Evolutionary conservation across 768 basidiomycete species (phyloP).

Genomic region (Tulasnella calospora): DNA sequence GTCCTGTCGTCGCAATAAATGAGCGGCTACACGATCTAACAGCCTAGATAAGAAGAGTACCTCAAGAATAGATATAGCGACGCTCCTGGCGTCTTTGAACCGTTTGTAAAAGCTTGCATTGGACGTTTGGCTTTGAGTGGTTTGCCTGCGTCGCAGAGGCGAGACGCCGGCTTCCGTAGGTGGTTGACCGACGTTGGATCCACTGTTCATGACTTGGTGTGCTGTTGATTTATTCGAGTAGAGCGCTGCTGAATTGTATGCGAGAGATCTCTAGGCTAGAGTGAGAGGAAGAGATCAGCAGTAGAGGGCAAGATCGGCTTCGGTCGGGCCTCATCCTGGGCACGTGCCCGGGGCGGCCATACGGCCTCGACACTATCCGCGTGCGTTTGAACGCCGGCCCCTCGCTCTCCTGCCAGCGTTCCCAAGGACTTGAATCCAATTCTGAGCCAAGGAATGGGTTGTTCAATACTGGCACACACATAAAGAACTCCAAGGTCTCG

Average conservation of each 20-base stretch:
- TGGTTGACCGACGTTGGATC: background rate
- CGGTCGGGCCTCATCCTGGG: background rate
- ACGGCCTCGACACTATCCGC: too few relatives aligned
- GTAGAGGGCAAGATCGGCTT: background rate
- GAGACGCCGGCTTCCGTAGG: background rate
- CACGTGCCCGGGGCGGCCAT: background rate
- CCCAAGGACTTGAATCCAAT: too few relatives aligned
- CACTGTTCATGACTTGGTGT: background rate
- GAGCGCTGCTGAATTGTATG: background rate
- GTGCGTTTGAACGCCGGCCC: too few relatives aligned
- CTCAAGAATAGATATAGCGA: background rate
- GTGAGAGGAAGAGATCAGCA: background rate
- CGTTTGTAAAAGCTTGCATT: background rate
- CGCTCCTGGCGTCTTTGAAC: background rate
- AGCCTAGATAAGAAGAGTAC: background rate
- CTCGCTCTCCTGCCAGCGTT: too few relatives aligned
- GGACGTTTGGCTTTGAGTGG: background rate
- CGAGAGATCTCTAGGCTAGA: background rate
- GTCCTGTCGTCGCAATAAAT: background rate
- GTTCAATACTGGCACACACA: too few relatives aligned
- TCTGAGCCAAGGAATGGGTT: too few relatives aligned
- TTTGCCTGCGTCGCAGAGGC: background rate
- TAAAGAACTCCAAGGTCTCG: too few relatives aligned
- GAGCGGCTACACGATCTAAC: background rate
- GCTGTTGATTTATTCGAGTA: background rate